Evolutionary conservation across 106 monocot species (phyloP).

Genomic region (Dioscorea zingiberensis): DNA sequence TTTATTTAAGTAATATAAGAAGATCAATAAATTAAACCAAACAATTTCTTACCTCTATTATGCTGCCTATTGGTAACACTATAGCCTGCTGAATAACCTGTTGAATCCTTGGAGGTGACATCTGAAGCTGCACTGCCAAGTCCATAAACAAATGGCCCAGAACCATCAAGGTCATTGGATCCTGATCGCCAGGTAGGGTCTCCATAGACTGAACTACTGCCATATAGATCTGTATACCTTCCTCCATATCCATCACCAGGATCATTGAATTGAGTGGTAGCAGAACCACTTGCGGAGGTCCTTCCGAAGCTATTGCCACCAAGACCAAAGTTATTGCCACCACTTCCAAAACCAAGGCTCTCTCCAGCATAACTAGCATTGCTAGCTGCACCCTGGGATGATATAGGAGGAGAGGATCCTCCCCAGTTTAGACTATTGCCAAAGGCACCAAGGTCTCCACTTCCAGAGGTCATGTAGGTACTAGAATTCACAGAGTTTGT

Average conservation of each 20-base stretch:
- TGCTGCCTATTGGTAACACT: constrained; percentile 30
- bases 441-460: constrained; percentile 21
- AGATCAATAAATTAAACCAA: no score
- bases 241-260: constrained; percentile 13
- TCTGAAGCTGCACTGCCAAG: constrained; percentile 25
- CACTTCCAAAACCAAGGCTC: no score
- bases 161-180: constrained; percentile 21
- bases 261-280: constrained; percentile 10
- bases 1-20: no score
- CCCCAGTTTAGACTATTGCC: constrained; percentile 27
- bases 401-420: constrained; percentile 13
- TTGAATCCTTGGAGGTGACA: constrained; percentile 16
- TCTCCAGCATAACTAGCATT: no score
- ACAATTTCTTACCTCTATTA: constrained; percentile 25
- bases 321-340: constrained; percentile 19
- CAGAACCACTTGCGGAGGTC: constrained; percentile 9
- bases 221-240: constrained; percentile 16
- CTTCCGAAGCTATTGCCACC: constrained; percentile 17
- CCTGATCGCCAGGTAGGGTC: constrained; percentile 27
- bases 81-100: constrained; percentile 28
- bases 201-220: constrained; percentile 24
- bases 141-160: constrained; percentile 33
- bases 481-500: constrained; percentile 19
- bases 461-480: constrained; percentile 15
- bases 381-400: constrained; percentile 7